Evolutionary conservation across 495 filamentous ascomycete species (phyloP).

Genomic region (Penicillium simplicissimum): DNA sequence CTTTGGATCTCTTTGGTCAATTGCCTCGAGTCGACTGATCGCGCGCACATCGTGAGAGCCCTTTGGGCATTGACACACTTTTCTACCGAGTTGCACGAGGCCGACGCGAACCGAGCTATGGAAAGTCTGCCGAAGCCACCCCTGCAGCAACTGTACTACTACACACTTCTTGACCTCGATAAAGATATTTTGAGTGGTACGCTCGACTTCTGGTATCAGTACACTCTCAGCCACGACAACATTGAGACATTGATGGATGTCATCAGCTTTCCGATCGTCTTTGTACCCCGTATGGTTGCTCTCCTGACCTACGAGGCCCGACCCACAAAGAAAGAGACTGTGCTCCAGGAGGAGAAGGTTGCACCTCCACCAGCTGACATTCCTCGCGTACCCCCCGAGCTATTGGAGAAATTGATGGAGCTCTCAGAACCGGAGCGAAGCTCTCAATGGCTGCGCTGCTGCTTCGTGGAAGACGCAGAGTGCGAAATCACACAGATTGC

Average conservation of each 20-base stretch:
- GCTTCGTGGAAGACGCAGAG: slow-evolving; percentile 78
- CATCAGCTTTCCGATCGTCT: slow-evolving; percentile 61
- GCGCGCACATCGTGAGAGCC: slow-evolving; percentile 82
- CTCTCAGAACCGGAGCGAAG: slow-evolving; percentile 85
- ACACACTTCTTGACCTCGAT: slow-evolving; percentile 79
- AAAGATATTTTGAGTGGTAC: slow-evolving; percentile 84
- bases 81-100: slow-evolving; percentile 76
- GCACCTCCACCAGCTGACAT: slow-evolving; percentile 60
- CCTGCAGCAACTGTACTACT: slow-evolving; percentile 71
- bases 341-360: slow-evolving; percentile 49
- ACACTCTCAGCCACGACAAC: slow-evolving; percentile 82
- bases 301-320: slow-evolving; percentile 68
- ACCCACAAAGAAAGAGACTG: slow-evolving; percentile 40
- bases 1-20: slow-evolving; percentile 74
- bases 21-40: slow-evolving; percentile 72
- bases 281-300: slow-evolving; percentile 75
- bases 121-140: slow-evolving; percentile 64
- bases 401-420: slow-evolving; percentile 72
- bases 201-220: slow-evolving; percentile 95
- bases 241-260: slow-evolving; percentile 66
- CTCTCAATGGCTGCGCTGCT: slow-evolving; percentile 70
- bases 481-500: slow-evolving; percentile 93
- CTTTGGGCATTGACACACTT: slow-evolving; percentile 85
- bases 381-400: slow-evolving; percentile 69
- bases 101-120: slow-evolving; percentile 63